Conservation (phyloP, 2,329 filamentous ascomycete species). For the Diaporthe citriasiana region DNA sequence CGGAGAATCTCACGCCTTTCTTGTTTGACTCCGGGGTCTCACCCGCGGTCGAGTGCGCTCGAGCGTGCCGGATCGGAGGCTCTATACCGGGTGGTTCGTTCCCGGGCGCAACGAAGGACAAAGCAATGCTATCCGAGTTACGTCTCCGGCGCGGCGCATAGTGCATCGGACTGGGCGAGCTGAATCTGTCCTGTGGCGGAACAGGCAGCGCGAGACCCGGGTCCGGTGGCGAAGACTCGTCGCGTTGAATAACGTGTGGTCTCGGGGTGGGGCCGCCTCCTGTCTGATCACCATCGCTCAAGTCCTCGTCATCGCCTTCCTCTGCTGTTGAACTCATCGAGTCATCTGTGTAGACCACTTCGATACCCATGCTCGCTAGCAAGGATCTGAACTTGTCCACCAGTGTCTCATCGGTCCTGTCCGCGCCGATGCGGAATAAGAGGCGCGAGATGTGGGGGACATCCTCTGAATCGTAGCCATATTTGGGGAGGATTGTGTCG, state of each 20-base stretch:
- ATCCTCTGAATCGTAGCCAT: conserved; percentile 82
- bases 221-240: conserved; percentile 9
- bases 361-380: conserved; percentile 78
- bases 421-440: conserved; percentile 82
- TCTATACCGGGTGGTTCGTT: conserved; percentile 13
- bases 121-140: conserved; percentile 46
- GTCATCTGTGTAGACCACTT: conserved; percentile 71
- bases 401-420: conserved; percentile 69
- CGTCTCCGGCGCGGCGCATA: conserved; percentile 45
- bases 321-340: conserved; percentile 29
- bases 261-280: conserved; percentile 28
- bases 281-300: conserved; percentile 20
- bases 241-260: conserved; percentile 11
- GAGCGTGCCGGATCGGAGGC: conserved; percentile 30
- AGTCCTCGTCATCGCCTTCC: conserved; percentile 22
- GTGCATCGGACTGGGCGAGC: conserved; percentile 40
- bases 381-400: conserved; percentile 79
- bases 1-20: conserved; percentile 42
- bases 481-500: conserved; percentile 78
- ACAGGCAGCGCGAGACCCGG: conserved; percentile 28
- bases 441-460: conserved; percentile 80
- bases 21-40: conserved; percentile 25
- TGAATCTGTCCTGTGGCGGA: conserved; percentile 27
- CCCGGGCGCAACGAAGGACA: conserved; percentile 28
- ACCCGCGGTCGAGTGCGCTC: conserved; percentile 34